These are phyloP conservation scores for Chondrostereum purpureum DNA, from an alignment of 1,284 basidiomycete species.

Conservation along the genomic window DNA sequence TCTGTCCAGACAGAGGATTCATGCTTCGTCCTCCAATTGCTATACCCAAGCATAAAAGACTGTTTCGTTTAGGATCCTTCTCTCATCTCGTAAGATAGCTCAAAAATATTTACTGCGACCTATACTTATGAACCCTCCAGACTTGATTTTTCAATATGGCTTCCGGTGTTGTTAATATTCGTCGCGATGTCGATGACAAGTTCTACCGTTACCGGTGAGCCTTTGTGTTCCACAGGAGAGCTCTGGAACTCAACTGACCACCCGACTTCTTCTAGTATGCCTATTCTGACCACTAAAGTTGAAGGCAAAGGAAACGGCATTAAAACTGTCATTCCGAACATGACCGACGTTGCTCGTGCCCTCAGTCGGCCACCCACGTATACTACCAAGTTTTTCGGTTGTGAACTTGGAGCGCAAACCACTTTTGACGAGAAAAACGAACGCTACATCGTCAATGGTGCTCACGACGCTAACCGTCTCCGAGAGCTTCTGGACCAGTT, in stretches of 20 bases:
- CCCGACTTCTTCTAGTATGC: slow-evolving; percentile 68
- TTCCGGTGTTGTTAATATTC: slow-evolving; percentile 88
- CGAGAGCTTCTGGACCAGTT: slow-evolving; percentile 95
- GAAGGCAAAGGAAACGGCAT: slow-evolving; percentile 99
- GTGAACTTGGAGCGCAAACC: slow-evolving; percentile 97
- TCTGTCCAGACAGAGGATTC: slow-evolving; percentile 79
- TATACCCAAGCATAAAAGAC: slow-evolving; percentile 59
- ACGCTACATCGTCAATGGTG: slow-evolving; percentile 98
- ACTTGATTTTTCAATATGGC: slow-evolving; percentile 74
- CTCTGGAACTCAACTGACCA: neutral
- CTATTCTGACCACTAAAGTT: slow-evolving; percentile 90
- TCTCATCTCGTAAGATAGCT: slow-evolving; percentile 47
- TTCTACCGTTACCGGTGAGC: slow-evolving; percentile 82
- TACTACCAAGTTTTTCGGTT: slow-evolving; percentile 99
- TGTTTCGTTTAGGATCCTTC: slow-evolving; percentile 47
- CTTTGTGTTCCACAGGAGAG: neutral
- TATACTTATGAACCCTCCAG: too few relatives aligned
- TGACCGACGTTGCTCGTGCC: slow-evolving; percentile 96
- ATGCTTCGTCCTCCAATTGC: slow-evolving; percentile 82
- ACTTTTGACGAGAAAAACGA: slow-evolving; percentile 96
- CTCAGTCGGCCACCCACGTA: slow-evolving; percentile 93
- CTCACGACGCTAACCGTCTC: slow-evolving; percentile 87
- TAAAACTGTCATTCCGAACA: slow-evolving; percentile 98
- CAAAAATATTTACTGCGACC: neutral
- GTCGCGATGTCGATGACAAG: slow-evolving; percentile 96